Base-by-base conservation (phyloP, 2,329 filamentous ascomycete species). In the Calycina marina region DNA sequence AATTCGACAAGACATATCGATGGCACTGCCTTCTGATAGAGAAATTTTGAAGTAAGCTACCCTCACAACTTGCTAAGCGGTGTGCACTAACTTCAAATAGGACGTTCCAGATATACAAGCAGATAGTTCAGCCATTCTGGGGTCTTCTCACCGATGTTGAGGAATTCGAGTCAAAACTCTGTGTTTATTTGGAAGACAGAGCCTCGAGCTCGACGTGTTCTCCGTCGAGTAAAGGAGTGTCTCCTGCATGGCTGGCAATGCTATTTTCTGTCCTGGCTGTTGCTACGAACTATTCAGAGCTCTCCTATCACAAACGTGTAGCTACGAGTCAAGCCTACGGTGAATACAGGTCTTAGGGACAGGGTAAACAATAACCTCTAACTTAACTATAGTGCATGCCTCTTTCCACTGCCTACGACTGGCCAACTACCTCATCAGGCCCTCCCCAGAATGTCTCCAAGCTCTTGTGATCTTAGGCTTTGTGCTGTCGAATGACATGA, bases 41-140 rank as follows among this genome's bases (percentile, higher is more conserved):
- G 72, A 77, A 49, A 70, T 77, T 9, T 69, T 77, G 60, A 76
- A 74, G 72, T 76, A 51, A 41, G 67, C 55, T 6, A 24, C 4
- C 14, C n/a, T n/a, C n/a, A 20, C n/a, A 14, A 12, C 17, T 24
- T 14, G 2, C 13, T 18, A 6, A 10, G 16, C 16, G 14, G n/a
- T n/a, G n/a, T n/a, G 20, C 3, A 22, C 8, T 22, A 9, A 22
- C n/a, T 22, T 22, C 20, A 22, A 22, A 22, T 22, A 76, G 72
- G 45, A 57, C 75, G 5, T 77, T 77, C 46, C 65, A 69, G 27
- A 69, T 71, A 2, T 77, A 77, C 55, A 76, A 76, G 49, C 70
- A 77, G 46, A 72, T 74, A 14, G 67, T 72, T 2, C 72, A 77
- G 30, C 70, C 70, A 2, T 77, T 77, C 42, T 77, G 72, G 72